These are phyloP conservation scores for Basidiobolus meristosporus DNA, from an alignment of 371 early-diverging fungal genomes.

Conservation along the genomic window DNA sequence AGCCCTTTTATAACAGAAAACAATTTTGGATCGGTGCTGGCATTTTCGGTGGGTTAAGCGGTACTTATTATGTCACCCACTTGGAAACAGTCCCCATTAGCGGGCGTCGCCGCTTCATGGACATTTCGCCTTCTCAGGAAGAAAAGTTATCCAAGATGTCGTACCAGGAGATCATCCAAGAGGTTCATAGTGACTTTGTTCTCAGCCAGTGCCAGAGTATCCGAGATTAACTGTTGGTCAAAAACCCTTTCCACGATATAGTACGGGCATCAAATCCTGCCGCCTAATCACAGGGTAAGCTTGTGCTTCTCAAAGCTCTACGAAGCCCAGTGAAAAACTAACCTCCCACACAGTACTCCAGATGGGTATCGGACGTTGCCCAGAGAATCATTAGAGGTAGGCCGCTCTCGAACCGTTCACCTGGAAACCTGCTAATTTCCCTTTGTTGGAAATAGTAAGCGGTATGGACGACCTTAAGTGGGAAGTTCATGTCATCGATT, in stretches of 20 bases:
- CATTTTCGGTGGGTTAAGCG: constrained; percentile 2
- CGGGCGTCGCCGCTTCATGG: constrained; percentile 28
- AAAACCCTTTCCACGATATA: background rate
- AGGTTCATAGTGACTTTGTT: constrained; percentile 2
- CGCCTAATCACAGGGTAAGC: background rate
- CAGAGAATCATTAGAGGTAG: background rate
- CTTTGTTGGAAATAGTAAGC: background rate
- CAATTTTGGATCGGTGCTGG: too few species aligned
- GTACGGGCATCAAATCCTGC: background rate
- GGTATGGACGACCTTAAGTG: constrained; percentile 23
- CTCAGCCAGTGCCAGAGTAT: background rate
- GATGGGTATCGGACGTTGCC: background rate
- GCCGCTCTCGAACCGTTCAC: background rate
- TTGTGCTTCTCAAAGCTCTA: too few species aligned
- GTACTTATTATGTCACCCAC: constrained; percentile 38
- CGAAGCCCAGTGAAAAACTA: too few species aligned
- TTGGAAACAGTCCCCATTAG: constrained; percentile 43
- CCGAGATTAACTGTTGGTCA: background rate
- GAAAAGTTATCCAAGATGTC: constrained; percentile 43
- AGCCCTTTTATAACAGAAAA: too few species aligned
- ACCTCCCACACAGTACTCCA: too few species aligned
- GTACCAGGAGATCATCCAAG: constrained; percentile 36
- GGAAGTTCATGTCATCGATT: constrained; percentile 66
- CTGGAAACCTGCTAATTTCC: background rate
- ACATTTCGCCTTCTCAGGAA: constrained; percentile 28